Evolutionary conservation across 2,329 filamentous ascomycete genomes (phyloP), one percentile per base, ranked within the genome.

Genomic region (Clonostachys sp.): DNA sequence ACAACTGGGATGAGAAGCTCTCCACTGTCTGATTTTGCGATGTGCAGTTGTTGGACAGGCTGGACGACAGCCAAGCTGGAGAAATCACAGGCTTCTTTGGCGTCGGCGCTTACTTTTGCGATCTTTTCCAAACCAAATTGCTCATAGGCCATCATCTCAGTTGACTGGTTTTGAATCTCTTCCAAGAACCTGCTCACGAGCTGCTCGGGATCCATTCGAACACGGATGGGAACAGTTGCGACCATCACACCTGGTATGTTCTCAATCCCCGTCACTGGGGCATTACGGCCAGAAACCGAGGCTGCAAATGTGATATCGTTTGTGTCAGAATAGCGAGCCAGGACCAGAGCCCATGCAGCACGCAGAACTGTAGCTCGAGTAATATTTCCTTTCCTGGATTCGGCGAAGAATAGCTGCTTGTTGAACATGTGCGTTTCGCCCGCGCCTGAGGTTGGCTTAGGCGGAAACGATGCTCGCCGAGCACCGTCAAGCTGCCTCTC

Each of bases 1-100:
- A 42, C 12, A 24, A 13, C 16, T 7, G 16, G 18, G 40, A 14
- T 18, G 6, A 70, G 57, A 1, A 67, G 69, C 50, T 30, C 24
- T 9, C 24, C 24, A 12, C 20, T 9, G 41, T 44, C 12, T 10
- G 13, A 14, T 12, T 16, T 8, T 33, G 20, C 10, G 30, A 44
- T 33, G 5, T 45, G 35, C 41, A 48, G 3, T 12, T 47, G 16
- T 30, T 39, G 16, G 16, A 14, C 16, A 14, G 45, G 45, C 18
- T 47, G 45, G 13, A 47, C 13, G 14, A 47, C 45, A 12, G 44
- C 10, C 36, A 47, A 30, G 18, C 30, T 43, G 30, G n/a, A 20
- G 41, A 47, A 47, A 20, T 43, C 24, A 35, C 50, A 51, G 7
- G 52, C 53, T 12, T 45, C 44, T 10, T 44, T 41, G 7, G 48